Percentiles rank a stretch among this genome's conserved stretches.
Evolutionary conservation across 176 grass and related monocot species (phyloP).

Genomic region (Rhynchospora pubera): DNA sequence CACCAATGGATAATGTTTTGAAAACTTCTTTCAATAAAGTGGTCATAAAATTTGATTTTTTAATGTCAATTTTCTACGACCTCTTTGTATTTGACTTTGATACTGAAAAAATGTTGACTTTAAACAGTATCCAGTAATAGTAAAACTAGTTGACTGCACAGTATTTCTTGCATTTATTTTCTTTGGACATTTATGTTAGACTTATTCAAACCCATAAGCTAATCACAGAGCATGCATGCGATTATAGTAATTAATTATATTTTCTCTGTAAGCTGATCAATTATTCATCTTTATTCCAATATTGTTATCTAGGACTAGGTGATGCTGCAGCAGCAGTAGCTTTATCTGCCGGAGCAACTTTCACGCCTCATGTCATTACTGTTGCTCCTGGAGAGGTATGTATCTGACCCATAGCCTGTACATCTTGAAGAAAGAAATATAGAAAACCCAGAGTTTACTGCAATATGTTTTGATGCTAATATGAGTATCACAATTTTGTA

Average conservation of each 20-base stretch:
- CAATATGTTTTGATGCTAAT: neutral
- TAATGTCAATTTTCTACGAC: neutral
- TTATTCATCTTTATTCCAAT: neutral
- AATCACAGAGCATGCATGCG: neutral
- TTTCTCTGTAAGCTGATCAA: neutral
- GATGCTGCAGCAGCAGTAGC: slow-evolving; percentile 37
- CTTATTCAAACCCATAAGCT: neutral
- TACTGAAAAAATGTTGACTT: slow-evolving; percentile 9
- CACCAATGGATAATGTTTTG: neutral
- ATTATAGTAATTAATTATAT: neutral
- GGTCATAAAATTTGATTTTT: neutral
- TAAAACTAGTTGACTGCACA: slow-evolving; percentile 7
- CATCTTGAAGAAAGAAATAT: neutral
- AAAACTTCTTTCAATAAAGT: neutral
- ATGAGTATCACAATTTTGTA: slow-evolving; percentile 22
- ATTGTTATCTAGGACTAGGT: slow-evolving; percentile 10
- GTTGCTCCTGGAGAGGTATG: slow-evolving; percentile 91
- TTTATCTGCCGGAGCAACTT: slow-evolving; percentile 76
- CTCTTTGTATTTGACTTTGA: neutral
- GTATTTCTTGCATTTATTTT: neutral
- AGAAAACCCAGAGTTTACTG: neutral
- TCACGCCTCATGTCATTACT: slow-evolving; percentile 87
- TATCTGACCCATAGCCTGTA: neutral
- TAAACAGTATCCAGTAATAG: neutral
- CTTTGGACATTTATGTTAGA: neutral